Evolutionary conservation across 768 basidiomycete species (phyloP), one percentile per base, ranked within the genome.

Genomic region (Lyophyllum shimeji): DNA sequence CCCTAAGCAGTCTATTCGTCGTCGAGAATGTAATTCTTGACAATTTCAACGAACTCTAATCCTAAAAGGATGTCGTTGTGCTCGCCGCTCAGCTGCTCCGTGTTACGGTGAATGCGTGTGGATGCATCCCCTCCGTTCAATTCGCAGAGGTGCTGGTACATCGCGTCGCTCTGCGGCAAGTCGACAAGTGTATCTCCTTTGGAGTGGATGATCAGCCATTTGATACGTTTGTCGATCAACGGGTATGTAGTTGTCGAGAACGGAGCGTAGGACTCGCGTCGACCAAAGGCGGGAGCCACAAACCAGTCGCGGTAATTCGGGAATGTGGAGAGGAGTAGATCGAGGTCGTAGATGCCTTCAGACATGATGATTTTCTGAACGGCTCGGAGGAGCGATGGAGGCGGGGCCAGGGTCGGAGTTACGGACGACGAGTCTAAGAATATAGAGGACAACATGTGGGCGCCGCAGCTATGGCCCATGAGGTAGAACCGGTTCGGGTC

Each of bases 271-370:
- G 81, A 76, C 1, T 66, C 64, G 43, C 61, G 68, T 25, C 67
- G 62, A 20, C 86, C 88, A 61, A 94, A 93, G 0, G 84, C 74
- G 20, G 75, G 65, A 37, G 78, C 78, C 55, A 94, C 78, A 68
- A 93, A 93, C 87, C 85, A 86, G 7, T 73, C 64, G 49, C 74
- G 77, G 68, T 93, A 93, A n/a, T 44, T 24, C 1, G 90, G 89
- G 71, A 90, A 91, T 54, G 74, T 78, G 12, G 67, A 60, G 23
- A 91, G 74, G 40, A 93, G 78, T 3, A 76, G 61, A 67, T 89
- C 86, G 57, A 91, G 69, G 67, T 93, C 85, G 69, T 86, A 92
- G 59, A 93, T 85, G 29, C 92, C 92, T 68, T 89, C 90, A 0
- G 91, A 86, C 62, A 86, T 59, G 49, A 85, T 69, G 45, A 91